phyloP scores from a whole-genome alignment of 495 filamentous ascomycete species.

The Penicillium canariense region DNA sequence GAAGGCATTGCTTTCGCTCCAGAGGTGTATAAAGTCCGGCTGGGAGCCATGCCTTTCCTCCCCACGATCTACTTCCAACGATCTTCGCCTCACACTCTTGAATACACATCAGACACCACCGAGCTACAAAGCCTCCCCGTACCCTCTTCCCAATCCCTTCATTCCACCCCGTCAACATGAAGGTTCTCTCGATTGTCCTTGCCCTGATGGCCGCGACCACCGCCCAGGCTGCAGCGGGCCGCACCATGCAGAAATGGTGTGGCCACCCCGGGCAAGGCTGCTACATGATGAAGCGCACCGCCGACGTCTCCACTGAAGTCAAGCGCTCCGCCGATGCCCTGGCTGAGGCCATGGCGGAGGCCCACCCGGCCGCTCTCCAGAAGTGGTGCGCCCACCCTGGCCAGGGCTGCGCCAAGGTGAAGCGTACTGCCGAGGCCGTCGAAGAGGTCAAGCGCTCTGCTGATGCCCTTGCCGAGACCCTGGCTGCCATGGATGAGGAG shows the following conservation, averaged over 20 bases:
- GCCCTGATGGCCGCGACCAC: slow-evolving; percentile 38
- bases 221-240: slow-evolving; percentile 32
- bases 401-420: slow-evolving; percentile 45
- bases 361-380: slow-evolving; percentile 26
- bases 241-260: slow-evolving; percentile 32
- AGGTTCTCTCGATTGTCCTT: slow-evolving; percentile 41
- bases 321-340: slow-evolving; percentile 53
- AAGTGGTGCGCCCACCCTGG: slow-evolving; percentile 43
- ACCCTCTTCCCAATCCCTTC: slow-evolving; percentile 8
- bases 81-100: background rate
- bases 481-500: slow-evolving; percentile 37
- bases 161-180: slow-evolving; percentile 40
- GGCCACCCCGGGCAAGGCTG: slow-evolving; percentile 28
- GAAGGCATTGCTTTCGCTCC: no score
- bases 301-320: slow-evolving; percentile 33
- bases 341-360: slow-evolving; percentile 42
- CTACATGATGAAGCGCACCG: slow-evolving; percentile 31
- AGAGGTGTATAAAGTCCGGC: no score
- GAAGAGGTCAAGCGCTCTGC: slow-evolving; percentile 37
- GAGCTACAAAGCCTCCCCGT: background rate
- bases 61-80: no score
- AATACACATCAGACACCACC: background rate
- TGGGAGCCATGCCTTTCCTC: no score
- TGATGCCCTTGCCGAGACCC: slow-evolving; percentile 40
- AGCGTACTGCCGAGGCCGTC: slow-evolving; percentile 44